phyloP scores from a whole-genome alignment of 768 basidiomycete species.

The Suillus occidentalis region DNA sequence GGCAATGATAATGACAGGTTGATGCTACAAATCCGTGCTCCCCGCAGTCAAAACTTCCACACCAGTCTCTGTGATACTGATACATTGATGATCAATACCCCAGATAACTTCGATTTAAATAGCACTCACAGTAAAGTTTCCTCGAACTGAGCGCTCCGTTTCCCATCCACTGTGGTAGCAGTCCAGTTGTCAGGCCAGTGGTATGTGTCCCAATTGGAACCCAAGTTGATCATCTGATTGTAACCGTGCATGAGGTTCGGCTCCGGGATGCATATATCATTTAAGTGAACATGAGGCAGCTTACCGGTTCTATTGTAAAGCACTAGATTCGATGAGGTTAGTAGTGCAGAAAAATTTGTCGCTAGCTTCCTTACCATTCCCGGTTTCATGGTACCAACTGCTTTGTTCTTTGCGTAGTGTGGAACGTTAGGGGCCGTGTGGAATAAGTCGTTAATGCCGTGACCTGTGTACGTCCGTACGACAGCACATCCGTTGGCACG shows the following conservation, averaged over 20 bases:
- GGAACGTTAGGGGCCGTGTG: constrained; percentile 86
- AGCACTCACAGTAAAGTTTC: constrained; percentile 86
- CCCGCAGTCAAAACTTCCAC: constrained; percentile 83
- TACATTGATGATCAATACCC: not conserved
- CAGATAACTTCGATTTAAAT: not conserved
- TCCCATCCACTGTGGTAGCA: constrained; percentile 88
- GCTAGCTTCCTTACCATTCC: constrained; percentile 68
- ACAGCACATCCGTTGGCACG: constrained; percentile 84
- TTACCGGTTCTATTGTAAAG: constrained; percentile 81
- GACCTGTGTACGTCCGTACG: constrained; percentile 89
- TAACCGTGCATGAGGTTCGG: constrained; percentile 14
- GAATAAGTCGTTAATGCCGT: constrained; percentile 87
- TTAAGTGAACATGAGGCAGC: constrained; percentile 18
- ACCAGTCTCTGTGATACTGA: constrained; percentile 87
- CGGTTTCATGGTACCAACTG: constrained; percentile 88
- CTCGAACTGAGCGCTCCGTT: constrained; percentile 93
- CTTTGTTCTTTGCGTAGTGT: constrained; percentile 94
- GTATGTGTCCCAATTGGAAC: constrained; percentile 68
- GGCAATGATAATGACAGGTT: not conserved
- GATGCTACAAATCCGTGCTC: constrained; percentile 23
- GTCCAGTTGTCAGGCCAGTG: constrained; percentile 99
- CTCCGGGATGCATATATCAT: not conserved
- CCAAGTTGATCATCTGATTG: constrained; percentile 87
- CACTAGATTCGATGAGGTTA: constrained; percentile 34
- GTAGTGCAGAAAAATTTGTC: not conserved